Evolutionary conservation across 2,329 filamentous ascomycete species (phyloP), one percentile per base, ranked within the genome.

Genomic region (Periconia digitata): DNA sequence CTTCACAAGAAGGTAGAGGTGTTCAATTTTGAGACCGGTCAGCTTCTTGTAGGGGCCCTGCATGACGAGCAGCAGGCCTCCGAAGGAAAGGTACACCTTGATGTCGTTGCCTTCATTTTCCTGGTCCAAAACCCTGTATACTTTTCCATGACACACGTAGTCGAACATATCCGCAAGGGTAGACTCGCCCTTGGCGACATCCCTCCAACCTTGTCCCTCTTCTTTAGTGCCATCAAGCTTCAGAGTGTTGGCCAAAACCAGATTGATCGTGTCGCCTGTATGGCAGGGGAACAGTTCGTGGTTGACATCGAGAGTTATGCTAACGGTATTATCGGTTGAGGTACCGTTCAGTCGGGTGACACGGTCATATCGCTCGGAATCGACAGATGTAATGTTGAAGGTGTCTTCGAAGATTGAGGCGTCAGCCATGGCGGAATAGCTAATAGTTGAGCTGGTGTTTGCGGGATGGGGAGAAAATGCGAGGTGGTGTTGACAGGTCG

Each of bases 31-130:
- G 66, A 99, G 76, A 22, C 91, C 88, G 27, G 89, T 95, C 54
- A 99, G 83, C 78, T 96, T 96, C 80, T 94, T 95, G 73, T 95
- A 94, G 2, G 94, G 94, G 6, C 95, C 94, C 65, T 96, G 89
- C 47, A 99, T 81, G 63, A 87, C 90, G 75, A 97, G 86, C 63
- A 99, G 75, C 56, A 99, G 77, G 7, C 94, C 94, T 40, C 94
- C 94, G 64, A 96, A 99, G 1, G 91, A 96, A 60, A 95, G 82
- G 74, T 92, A 99, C 22, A 91, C 90, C 71, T 96, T 95, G 70
- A 96, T 92, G 96, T 92, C 49, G 85, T 40, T 40, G 16, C 39
- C 40, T 23, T 90, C 87, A 59, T 91, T 86, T 47, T 83, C 86
- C 38, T 40, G 38, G 70, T 94, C 89, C 74, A 92, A 89, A 63